Percentiles rank a stretch among this genome's conserved stretches.
phyloP scores from a whole-genome alignment of 176 grass and related monocot species.

The Zea mays region Zm-B73-REFERENCE-NAM-5.0 NC_050097.1:242635501-242636000 shows the following conservation, averaged over 20 bases:
- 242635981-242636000: background rate
- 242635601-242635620: background rate
- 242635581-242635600: background rate
- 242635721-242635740: background rate
- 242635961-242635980: background rate
- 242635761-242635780: background rate
- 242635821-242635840: background rate
- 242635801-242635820: background rate
- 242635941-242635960: too few relatives aligned
- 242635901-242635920: background rate
- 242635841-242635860: too few relatives aligned
- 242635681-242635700: conserved; percentile 10
- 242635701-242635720: background rate
- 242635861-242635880: background rate
- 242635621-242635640: conserved; percentile 26
- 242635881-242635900: background rate
- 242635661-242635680: background rate
- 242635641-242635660: background rate
- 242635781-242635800: background rate
- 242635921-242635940: background rate
- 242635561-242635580: background rate
- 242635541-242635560: background rate
- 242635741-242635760: background rate
- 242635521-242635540: background rate
- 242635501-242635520: background rate